Evolutionary conservation across 2,329 filamentous ascomycete species (phyloP).

Genomic region (Aspergillus ochraceoroseus): DNA sequence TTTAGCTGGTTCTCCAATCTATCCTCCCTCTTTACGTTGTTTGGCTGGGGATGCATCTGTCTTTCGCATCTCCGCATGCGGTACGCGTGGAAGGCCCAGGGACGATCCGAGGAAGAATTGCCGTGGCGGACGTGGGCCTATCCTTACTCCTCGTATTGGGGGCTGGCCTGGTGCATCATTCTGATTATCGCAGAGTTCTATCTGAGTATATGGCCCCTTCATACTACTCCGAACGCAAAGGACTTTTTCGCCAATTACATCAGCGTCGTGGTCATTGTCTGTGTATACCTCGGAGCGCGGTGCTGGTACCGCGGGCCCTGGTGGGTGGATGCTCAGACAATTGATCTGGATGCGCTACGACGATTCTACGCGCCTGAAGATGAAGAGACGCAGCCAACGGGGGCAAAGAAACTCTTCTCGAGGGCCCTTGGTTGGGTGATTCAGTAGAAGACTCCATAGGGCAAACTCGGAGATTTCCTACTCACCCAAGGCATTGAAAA

Average conservation of each 20-base stretch:
- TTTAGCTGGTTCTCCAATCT: conserved; percentile 49
- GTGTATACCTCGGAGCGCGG: conserved; percentile 41
- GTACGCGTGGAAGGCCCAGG: conserved; percentile 40
- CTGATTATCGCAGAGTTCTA: conserved; percentile 48
- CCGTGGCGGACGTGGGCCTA: conserved; percentile 45
- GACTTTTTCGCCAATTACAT: conserved; percentile 48
- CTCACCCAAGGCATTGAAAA: too few relatives aligned
- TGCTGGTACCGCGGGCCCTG: conserved; percentile 36
- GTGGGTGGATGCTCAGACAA: conserved; percentile 30
- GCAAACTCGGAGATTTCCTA: too few relatives aligned
- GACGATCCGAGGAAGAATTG: conserved; percentile 33
- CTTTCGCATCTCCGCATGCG: conserved; percentile 44
- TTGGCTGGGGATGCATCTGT: conserved; percentile 45
- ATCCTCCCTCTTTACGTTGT: conserved; percentile 44
- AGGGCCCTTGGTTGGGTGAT: neutral
- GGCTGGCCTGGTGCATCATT: conserved; percentile 42
- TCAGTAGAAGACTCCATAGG: too few relatives aligned
- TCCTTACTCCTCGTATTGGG: conserved; percentile 44
- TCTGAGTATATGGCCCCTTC: conserved; percentile 44
- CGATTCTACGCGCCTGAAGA: conserved; percentile 10
- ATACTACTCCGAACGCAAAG: conserved; percentile 28
- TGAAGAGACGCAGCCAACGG: neutral
- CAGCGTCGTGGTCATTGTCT: conserved; percentile 40
- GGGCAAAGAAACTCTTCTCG: neutral
- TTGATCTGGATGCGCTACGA: conserved; percentile 32